Percentiles rank a stretch among this genome's conserved stretches.
Evolutionary conservation across 257 asterid species (phyloP).

Genomic region (Ligustrum vulgare): DNA sequence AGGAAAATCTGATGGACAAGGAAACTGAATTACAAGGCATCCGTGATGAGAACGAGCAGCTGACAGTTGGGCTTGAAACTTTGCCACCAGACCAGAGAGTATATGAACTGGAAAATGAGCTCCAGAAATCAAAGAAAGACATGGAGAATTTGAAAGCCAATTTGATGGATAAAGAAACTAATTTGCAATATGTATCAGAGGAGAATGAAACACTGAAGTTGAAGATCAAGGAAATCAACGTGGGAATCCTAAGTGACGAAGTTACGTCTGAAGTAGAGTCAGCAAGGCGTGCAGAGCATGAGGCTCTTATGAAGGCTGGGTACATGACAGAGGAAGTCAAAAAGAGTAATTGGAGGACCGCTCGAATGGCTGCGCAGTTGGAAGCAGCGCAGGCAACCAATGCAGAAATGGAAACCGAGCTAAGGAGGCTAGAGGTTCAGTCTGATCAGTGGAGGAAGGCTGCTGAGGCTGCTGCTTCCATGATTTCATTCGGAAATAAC

Average conservation of each 20-base stretch:
- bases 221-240: conserved; percentile 34
- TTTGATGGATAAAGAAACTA: conserved; percentile 50
- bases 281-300: conserved; percentile 60
- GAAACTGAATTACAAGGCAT: conserved; percentile 87
- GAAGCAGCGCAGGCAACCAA: conserved; percentile 70
- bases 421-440: conserved; percentile 80
- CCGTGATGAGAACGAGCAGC: conserved; percentile 75
- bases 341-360: conserved; percentile 52
- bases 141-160: conserved; percentile 43
- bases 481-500: conserved; percentile 71
- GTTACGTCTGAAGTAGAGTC: conserved; percentile 39
- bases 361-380: conserved; percentile 57
- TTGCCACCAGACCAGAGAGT: conserved; percentile 33
- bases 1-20: conserved; percentile 83
- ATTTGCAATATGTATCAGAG: conserved; percentile 39
- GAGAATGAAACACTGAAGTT: conserved; percentile 58
- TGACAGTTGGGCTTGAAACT: conserved; percentile 44
- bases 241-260: conserved; percentile 27
- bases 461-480: conserved; percentile 91
- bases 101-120: conserved; percentile 51
- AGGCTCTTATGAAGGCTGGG: conserved; percentile 53
- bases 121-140: conserved; percentile 38
- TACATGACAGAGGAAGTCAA: conserved; percentile 65
- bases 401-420: conserved; percentile 74
- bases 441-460: conserved; percentile 99